Percentiles rank a stretch among this genome's conserved stretches.
These are phyloP conservation scores for Tylopilus sp. DNA, from an alignment of 1,284 basidiomycete species.

Conservation along the genomic window DNA sequence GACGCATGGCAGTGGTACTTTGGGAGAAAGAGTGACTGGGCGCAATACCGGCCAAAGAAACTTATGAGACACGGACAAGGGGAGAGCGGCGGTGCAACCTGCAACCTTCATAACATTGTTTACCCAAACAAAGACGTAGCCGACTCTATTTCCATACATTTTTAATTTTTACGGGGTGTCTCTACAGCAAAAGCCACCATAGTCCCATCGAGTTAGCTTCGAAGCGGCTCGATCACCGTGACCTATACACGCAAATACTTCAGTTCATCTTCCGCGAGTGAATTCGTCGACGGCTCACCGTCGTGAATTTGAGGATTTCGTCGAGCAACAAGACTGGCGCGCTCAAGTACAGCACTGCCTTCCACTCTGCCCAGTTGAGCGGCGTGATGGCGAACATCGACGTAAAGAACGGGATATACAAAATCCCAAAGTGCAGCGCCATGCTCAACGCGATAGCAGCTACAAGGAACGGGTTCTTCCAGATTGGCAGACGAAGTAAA, in stretches of 20 bases:
- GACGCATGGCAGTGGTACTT: constrained; percentile 19
- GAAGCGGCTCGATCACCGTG: constrained; percentile 36
- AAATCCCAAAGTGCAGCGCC: constrained; percentile 88
- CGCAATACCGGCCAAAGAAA: constrained; percentile 1
- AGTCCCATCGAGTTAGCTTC: constrained; percentile 14
- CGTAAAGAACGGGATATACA: constrained; percentile 94
- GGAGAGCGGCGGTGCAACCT: not conserved
- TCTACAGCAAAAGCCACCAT: no score
- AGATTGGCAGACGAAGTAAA: constrained; percentile 81
- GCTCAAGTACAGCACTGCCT: constrained; percentile 87
- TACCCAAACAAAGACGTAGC: no score
- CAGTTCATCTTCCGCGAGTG: constrained; percentile 1
- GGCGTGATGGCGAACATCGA: constrained; percentile 90
- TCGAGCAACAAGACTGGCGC: constrained; percentile 89
- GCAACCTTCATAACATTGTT: no score
- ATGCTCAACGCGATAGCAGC: constrained; percentile 86
- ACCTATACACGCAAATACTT: constrained; percentile 25
- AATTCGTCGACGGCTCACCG: constrained; percentile 44
- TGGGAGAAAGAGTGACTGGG: constrained; percentile 25
- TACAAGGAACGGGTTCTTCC: constrained; percentile 92
- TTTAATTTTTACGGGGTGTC: no score
- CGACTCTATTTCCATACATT: not conserved
- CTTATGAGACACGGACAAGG: not conserved
- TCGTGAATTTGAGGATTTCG: constrained; percentile 85
- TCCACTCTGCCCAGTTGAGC: constrained; percentile 91